Evolutionary conservation across 225 moss, liverwort and hornwort genomes (phyloP).

Genomic region (Thuidium tamariscinum): DNA sequence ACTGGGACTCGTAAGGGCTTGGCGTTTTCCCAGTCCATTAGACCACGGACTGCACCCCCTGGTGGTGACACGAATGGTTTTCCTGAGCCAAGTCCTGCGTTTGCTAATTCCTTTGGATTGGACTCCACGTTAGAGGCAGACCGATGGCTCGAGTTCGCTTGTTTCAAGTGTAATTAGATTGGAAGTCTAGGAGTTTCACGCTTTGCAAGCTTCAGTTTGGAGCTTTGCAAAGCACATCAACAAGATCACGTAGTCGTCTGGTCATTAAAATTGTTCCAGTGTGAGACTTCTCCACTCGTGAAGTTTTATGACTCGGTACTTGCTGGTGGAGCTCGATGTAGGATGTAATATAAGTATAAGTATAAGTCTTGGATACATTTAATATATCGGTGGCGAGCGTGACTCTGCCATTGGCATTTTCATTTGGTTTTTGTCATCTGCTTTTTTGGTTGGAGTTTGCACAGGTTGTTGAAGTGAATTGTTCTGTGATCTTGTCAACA

Average conservation of each 20-base stretch:
- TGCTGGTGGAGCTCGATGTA: neutral
- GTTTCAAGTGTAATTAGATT: slow-evolving; percentile 2
- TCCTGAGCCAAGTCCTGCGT: neutral
- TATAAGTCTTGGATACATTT: neutral
- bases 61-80: neutral
- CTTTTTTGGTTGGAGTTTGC: neutral
- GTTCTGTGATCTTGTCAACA: neutral
- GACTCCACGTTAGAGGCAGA: neutral
- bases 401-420: neutral
- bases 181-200: neutral
- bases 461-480: neutral
- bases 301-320: neutral
- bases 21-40: neutral
- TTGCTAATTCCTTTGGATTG: neutral
- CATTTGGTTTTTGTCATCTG: neutral
- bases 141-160: slow-evolving; percentile 12
- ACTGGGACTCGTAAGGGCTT: neutral
- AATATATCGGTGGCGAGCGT: neutral
- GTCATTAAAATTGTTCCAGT: neutral
- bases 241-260: neutral
- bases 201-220: neutral
- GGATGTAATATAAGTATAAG: neutral
- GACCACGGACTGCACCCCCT: neutral
- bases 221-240: neutral
- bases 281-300: neutral